Evolutionary conservation across 2,329 filamentous ascomycete species (phyloP).

Genomic region (Monosporascus sp.): DNA sequence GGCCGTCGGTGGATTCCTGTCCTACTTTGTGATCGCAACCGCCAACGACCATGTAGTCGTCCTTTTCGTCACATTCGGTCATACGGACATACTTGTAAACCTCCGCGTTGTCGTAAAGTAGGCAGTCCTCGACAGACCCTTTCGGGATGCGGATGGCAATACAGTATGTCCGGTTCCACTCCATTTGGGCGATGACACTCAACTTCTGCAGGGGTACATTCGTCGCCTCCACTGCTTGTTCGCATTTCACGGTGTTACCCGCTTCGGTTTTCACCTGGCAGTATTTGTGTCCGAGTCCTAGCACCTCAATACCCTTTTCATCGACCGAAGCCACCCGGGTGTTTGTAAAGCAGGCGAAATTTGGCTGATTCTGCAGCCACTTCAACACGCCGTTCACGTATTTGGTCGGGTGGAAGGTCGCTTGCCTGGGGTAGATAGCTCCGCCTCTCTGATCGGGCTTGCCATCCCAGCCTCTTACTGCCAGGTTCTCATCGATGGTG

Average conservation of each 20-base stretch:
- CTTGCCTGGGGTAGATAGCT: constrained; percentile 41
- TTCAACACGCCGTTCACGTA: constrained; percentile 48
- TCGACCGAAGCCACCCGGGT: constrained; percentile 42
- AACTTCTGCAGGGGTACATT: constrained; percentile 52
- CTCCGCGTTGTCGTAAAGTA: constrained; percentile 51
- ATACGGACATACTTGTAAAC: constrained; percentile 51
- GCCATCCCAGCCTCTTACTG: constrained; percentile 47
- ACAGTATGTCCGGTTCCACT: constrained; percentile 50
- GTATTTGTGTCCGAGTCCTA: constrained; percentile 38
- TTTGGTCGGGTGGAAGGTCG: constrained; percentile 52
- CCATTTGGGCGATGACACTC: constrained; percentile 46
- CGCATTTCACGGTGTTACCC: constrained; percentile 41
- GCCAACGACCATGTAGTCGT: constrained; percentile 52
- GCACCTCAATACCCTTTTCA: constrained; percentile 41
- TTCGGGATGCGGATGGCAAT: constrained; percentile 51
- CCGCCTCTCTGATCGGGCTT: constrained; percentile 45
- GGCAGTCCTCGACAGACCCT: constrained; percentile 45
- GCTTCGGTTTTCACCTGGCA: constrained; percentile 41
- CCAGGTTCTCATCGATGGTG: constrained; percentile 37
- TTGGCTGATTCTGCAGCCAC: constrained; percentile 44
- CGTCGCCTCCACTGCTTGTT: constrained; percentile 47
- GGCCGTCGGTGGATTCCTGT: constrained; percentile 38
- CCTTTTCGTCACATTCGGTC: constrained; percentile 44
- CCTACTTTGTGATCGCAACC: constrained; percentile 57
- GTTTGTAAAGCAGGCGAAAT: constrained; percentile 48